Evolutionary conservation across 441 rosid species (phyloP).

Genomic region (Syzygium malaccense): DNA sequence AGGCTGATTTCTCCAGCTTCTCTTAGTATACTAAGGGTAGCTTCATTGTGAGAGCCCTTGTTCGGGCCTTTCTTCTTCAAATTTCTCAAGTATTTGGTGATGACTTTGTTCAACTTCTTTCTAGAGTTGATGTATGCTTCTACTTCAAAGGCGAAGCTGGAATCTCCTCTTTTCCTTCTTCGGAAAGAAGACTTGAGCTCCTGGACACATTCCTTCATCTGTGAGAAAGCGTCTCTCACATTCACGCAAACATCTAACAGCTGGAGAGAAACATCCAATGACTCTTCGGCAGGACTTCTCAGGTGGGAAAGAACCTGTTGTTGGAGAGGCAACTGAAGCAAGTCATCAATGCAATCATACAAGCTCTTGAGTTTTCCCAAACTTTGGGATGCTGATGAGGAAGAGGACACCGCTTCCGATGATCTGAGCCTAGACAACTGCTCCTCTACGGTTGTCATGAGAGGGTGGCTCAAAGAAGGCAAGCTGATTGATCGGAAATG

Average conservation of each 20-base stretch:
- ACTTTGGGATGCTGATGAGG: slow-evolving; percentile 14
- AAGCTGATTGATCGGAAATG: slow-evolving; percentile 25
- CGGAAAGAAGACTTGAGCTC: slow-evolving; percentile 9
- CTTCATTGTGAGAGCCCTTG: not conserved
- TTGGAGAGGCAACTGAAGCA: slow-evolving; percentile 4
- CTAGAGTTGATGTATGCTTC: slow-evolving; percentile 4
- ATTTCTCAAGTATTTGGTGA: not conserved
- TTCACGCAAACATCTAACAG: slow-evolving; percentile 11
- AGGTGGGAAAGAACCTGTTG: slow-evolving; percentile 1
- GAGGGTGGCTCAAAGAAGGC: slow-evolving; percentile 28
- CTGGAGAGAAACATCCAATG: slow-evolving; percentile 13
- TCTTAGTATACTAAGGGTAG: not conserved
- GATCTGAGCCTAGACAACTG: slow-evolving; percentile 24
- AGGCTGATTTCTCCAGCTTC: slow-evolving; percentile 8
- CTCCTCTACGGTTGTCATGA: slow-evolving; percentile 2
- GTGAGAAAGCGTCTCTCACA: slow-evolving; percentile 7
- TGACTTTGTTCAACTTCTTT: slow-evolving; percentile 7
- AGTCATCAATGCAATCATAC: slow-evolving; percentile 3
- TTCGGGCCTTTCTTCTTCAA: not conserved
- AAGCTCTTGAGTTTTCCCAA: slow-evolving; percentile 6
- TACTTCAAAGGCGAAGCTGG: slow-evolving; percentile 1
- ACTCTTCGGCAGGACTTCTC: not conserved
- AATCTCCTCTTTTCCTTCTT: slow-evolving; percentile 1
- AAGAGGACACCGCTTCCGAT: slow-evolving; percentile 4
- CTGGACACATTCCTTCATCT: slow-evolving; percentile 8